These are phyloP conservation scores for Umbilicus rupestris DNA, from an alignment of 164 flowering plant species.

Conservation along the genomic window DNA sequence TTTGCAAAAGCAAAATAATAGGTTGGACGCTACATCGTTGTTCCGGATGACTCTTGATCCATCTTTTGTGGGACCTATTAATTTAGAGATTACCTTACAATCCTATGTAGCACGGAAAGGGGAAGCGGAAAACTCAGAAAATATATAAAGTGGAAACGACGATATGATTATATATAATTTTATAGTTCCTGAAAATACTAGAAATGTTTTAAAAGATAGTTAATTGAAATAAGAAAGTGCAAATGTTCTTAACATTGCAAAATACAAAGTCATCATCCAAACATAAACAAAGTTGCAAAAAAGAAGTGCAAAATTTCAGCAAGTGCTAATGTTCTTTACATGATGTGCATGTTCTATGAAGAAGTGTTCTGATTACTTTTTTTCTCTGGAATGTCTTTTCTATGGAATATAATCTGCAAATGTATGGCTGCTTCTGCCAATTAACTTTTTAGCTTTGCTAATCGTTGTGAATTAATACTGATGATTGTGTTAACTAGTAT, in stretches of 20 bases:
- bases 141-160: too few relatives aligned
- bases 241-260: too few relatives aligned
- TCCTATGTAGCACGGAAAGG: too few relatives aligned
- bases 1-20: neutral
- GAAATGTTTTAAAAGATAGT: too few relatives aligned
- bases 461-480: neutral
- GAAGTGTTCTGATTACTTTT: neutral
- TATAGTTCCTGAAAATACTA: too few relatives aligned
- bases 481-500: neutral
- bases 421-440: neutral
- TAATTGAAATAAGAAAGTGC: too few relatives aligned
- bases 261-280: too few relatives aligned
- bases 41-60: neutral
- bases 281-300: too few relatives aligned
- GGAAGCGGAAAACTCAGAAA: too few relatives aligned
- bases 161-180: too few relatives aligned
- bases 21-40: neutral
- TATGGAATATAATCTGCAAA: neutral
- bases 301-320: too few relatives aligned
- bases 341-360: neutral
- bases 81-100: neutral
- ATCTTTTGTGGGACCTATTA: neutral
- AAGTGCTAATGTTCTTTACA: too few relatives aligned
- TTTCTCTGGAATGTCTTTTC: neutral
- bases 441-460: neutral